Evolutionary conservation across 2,329 filamentous ascomycete species (phyloP).

Genomic region (Colletotrichum tropicale): DNA sequence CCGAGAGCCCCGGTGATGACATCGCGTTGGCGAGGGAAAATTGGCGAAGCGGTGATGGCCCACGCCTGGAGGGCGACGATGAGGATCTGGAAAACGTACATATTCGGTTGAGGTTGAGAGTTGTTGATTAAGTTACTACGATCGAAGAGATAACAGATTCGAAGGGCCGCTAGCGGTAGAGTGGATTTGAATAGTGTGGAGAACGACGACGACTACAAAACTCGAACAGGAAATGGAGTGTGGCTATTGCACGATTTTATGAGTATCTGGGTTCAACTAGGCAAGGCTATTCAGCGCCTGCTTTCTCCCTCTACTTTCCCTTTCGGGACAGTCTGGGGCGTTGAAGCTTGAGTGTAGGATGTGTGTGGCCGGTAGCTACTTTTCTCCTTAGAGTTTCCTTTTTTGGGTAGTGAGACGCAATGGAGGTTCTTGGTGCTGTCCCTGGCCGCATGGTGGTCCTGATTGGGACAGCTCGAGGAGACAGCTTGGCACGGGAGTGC

Average conservation of each 20-base stretch:
- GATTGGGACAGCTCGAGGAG: neutral
- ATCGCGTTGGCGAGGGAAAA: neutral
- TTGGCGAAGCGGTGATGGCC: slow-evolving; percentile 9
- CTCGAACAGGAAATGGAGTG: neutral
- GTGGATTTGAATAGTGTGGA: neutral
- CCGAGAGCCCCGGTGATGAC: slow-evolving; percentile 7
- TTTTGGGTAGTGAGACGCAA: slow-evolving; percentile 15
- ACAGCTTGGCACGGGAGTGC: neutral
- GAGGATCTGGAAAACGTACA: neutral
- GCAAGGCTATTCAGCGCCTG: neutral
- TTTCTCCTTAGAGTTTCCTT: slow-evolving; percentile 7
- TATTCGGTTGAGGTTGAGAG: neutral
- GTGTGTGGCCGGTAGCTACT: slow-evolving; percentile 1
- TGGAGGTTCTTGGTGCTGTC: neutral
- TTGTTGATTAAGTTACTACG: neutral
- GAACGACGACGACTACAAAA: neutral
- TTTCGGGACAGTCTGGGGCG: neutral
- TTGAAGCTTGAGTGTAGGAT: neutral
- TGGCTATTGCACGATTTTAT: slow-evolving; percentile 12
- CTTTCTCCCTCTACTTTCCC: neutral
- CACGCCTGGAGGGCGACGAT: slow-evolving; percentile 10
- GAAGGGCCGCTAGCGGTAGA: neutral
- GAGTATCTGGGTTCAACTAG: neutral
- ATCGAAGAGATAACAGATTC: neutral
- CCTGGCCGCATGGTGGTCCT: slow-evolving; percentile 10